Conservation (phyloP, 495 filamentous ascomycete species). For the Glarea lozoyensis region DNA sequence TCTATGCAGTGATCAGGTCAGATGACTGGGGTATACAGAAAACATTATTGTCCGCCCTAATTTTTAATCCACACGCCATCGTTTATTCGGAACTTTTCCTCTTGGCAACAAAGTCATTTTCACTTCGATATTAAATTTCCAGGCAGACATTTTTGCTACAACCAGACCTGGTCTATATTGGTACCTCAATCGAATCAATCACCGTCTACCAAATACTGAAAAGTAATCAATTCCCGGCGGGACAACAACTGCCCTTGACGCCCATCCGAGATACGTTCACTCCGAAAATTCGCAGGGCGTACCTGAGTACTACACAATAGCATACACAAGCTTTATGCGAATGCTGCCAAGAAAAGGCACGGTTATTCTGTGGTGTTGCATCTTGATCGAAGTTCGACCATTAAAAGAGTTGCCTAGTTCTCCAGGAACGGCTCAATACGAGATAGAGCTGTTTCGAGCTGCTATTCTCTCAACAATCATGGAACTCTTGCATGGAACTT, state of each 20-base stretch:
- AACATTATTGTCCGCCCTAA: background rate
- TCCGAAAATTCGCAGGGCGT: too few relatives aligned
- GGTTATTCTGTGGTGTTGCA: background rate
- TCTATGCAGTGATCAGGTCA: constrained; percentile 2
- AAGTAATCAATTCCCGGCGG: too few relatives aligned
- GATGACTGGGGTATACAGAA: background rate
- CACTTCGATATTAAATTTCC: background rate
- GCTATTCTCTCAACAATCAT: too few relatives aligned
- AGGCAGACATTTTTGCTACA: background rate
- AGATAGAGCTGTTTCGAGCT: too few relatives aligned
- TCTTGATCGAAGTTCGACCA: background rate
- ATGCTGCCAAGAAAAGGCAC: constrained; percentile 1
- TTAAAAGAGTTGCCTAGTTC: constrained; percentile 3
- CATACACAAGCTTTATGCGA: too few relatives aligned
- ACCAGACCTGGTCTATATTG: background rate
- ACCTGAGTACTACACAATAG: too few relatives aligned
- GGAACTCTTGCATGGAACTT: too few relatives aligned
- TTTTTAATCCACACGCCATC: background rate
- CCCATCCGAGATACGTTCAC: too few relatives aligned
- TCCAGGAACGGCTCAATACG: background rate
- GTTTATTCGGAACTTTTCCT: background rate
- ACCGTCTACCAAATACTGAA: background rate
- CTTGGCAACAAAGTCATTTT: background rate
- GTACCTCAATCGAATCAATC: background rate
- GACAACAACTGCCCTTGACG: too few relatives aligned